phyloP scores from a whole-genome alignment of 2,329 filamentous ascomycete genomes.

The Colletotrichum eremochloae region DNA sequence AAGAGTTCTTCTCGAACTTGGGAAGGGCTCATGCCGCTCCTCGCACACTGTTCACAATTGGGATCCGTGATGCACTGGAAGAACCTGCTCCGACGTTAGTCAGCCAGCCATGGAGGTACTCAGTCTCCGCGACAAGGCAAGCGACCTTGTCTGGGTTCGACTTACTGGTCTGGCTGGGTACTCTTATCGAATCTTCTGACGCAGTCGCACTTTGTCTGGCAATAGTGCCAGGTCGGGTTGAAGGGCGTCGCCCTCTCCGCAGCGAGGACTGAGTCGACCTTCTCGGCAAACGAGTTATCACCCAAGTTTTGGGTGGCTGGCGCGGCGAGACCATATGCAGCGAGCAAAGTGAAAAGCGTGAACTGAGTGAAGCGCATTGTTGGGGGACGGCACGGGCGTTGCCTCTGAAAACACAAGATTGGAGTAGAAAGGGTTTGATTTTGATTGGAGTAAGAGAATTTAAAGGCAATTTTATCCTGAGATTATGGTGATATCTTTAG shows the following conservation, averaged over 20 bases:
- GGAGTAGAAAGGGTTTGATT: too few species aligned
- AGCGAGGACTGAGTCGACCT: conserved; percentile 34
- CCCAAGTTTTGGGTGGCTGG: conserved; percentile 8
- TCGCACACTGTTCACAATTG: conserved; percentile 46
- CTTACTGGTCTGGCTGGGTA: conserved; percentile 42
- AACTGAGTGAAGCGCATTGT: conserved; percentile 26
- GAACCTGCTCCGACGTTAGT: conserved; percentile 45
- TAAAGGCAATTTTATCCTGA: not conserved
- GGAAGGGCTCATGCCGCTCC: conserved; percentile 20
- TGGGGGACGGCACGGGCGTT: not conserved
- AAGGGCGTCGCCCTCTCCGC: conserved; percentile 31
- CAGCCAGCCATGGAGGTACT: too few species aligned
- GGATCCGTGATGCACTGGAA: conserved; percentile 53
- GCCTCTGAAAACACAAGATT: not conserved
- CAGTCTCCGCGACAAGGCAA: not conserved
- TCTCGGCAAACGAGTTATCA: not conserved
- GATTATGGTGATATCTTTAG: not conserved
- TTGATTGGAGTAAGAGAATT: not conserved
- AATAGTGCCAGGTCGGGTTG: conserved; percentile 18
- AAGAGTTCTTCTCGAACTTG: not conserved
- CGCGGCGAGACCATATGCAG: not conserved
- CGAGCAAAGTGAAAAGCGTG: conserved; percentile 35
- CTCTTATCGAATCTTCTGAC: conserved; percentile 43
- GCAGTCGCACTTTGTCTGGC: conserved; percentile 47
- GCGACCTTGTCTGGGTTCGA: not conserved